Base-by-base conservation (phyloP, 164 flowering plant genomes). In the Umbilicus rupestris region DNA sequence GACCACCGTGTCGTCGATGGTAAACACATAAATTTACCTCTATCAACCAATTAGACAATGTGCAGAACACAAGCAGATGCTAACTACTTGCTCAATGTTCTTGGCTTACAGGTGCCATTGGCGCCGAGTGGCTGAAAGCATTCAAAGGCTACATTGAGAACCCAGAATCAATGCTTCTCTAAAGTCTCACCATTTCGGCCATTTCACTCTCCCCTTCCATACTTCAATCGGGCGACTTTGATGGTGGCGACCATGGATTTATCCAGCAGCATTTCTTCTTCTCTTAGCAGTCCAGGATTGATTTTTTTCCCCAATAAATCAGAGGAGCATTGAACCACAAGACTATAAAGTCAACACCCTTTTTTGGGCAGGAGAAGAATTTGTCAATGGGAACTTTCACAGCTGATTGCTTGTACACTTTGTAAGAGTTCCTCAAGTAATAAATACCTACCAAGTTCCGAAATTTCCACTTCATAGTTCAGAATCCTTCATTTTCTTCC, bases 1-100 rank as follows among this genome's bases (percentile, higher is more conserved):
- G 99, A 91, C 80, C 97, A 94, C 72, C 96, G 97, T 69, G 99
- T 94, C 9, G 83, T 91, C 50, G 97, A 94, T 83, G 97, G 97
- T 91, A 74, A 6, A 83, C 73, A 62, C 24, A 26, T 14, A 7
- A 41, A 3, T 14, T 10, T 2, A 41, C 44, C 44, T 6, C 12
- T 14, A 41, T 41, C 37, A 0, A n/a, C 3, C 37, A 26, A 10
- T 59, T 9, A 14, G 19, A 28, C 29, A 20, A 4, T 64, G n/a
- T 50, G 15, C 33, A 22, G 22, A 30, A 17, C 10, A 3, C 10
- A 20, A 15, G 30, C 1, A 24, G 39, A 5, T 33, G 44, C 20
- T 3, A 5, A 10, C 39, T 2, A 7, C 3, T 14, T 24, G 46
- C 26, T 17, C 12, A 12, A 47, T 46, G 30, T 15, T 17, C 42